Base-by-base conservation (phyloP, 2,329 filamentous ascomycete species). In the Alternaria sp. region DNA sequence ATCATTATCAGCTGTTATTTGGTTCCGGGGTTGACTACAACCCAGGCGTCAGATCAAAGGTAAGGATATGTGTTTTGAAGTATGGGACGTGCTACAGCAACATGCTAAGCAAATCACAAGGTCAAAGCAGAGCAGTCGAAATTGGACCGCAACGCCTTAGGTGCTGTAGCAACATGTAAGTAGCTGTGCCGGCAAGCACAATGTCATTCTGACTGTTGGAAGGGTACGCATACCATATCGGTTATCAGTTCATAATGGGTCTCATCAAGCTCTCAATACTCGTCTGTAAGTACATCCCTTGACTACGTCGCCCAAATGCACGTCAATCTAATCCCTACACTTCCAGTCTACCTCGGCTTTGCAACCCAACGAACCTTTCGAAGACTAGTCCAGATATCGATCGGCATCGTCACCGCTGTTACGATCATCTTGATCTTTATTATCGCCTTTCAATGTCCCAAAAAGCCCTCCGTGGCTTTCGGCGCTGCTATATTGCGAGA, bases 261-360 rank as follows among this genome's bases (percentile, higher is more conserved):
- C 49, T 74, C 21, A 67, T 75, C 45, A 76, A 77, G 56, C 51
- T 75, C 28, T 74, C 69, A 3, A 72, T 75, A 25, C 65, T 75
- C 1, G 57, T 66, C 3, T 75, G 32, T 54, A 5, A 21, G 52
- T 54, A 19, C 1, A 25, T 5, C 9, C 21, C 36, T 44, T 17
- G 23, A 25, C 13, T 23, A 44, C 9, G 3, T 11, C n/a, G 5
- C 1, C 21, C 15, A 11, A 8, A 19, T 8, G 13, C n/a, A 21
- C 11, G 23, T n/a, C 40, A 21, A 44, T 36, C 8, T 19, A 26
- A 17, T 13, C 28, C 19, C 21, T 25, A 4, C 28, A 23, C 15
- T 13, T 21, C 13, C 25, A 54, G 52, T 75, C 55, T 75, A 75
- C 60, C 63, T 70, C 15, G 69, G 54, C 49, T 71, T 74, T 45